Evolutionary conservation across 305 asterid genomes (phyloP).

Genomic region (Solanum hybrid): DNA sequence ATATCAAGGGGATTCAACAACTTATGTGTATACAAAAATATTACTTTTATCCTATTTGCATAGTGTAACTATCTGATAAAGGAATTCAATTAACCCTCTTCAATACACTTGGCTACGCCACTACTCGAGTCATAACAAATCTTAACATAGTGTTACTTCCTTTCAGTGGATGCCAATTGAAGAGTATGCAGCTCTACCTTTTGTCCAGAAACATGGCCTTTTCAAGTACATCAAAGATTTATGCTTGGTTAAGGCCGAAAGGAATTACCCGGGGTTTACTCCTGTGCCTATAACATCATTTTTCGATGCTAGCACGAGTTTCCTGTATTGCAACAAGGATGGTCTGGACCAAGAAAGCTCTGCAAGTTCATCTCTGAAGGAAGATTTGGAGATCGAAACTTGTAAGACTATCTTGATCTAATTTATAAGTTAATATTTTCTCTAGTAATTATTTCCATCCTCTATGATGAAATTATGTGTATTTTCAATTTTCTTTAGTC

Average conservation of each 20-base stretch:
- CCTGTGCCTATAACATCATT: constrained; percentile 37
- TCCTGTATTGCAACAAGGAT: constrained; percentile 40
- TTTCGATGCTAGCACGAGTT: constrained; percentile 29
- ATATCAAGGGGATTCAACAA: not conserved
- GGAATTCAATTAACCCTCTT: not conserved
- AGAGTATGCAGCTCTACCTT: constrained; percentile 50
- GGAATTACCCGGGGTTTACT: constrained; percentile 39
- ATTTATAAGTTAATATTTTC: not conserved
- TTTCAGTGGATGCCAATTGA: constrained; percentile 66
- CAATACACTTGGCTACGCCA: not conserved
- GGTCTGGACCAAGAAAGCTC: constrained; percentile 22
- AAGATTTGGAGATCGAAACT: not conserved
- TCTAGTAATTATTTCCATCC: not conserved
- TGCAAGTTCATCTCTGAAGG: constrained; percentile 3
- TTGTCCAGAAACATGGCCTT: constrained; percentile 27
- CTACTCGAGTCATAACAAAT: not conserved
- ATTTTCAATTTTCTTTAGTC: not conserved
- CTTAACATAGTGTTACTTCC: not conserved
- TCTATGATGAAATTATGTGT: not conserved
- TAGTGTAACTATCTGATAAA: not conserved
- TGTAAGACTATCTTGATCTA: not conserved
- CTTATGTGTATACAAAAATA: not conserved
- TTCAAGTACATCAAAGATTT: constrained; percentile 48
- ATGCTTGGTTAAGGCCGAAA: constrained; percentile 42
- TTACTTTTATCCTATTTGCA: not conserved